phyloP scores from a whole-genome alignment of 2,329 filamentous ascomycete genomes.

The Cryphonectria parasitica region DNA sequence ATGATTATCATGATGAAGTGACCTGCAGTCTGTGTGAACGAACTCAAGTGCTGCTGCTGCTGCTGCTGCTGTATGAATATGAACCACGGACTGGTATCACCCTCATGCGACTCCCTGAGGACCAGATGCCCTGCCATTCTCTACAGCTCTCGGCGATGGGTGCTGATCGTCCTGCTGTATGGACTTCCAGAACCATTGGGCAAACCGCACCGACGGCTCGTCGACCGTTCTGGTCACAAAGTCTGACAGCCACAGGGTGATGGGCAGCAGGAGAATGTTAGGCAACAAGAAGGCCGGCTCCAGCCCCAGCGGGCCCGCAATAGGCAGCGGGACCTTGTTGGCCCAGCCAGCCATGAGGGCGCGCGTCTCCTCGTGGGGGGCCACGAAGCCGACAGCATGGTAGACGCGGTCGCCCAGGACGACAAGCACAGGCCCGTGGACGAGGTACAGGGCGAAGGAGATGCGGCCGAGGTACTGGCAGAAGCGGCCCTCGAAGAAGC shows the following conservation, averaged over 20 bases:
- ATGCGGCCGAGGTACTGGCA: conserved; percentile 66
- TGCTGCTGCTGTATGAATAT: neutral
- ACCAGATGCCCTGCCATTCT: neutral
- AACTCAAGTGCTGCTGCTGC: neutral
- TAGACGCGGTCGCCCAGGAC: conserved; percentile 67
- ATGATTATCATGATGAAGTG: neutral
- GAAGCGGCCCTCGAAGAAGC: conserved; percentile 61
- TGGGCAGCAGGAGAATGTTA: conserved; percentile 62
- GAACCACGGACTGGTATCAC: neutral
- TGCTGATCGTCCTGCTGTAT: conserved; percentile 37
- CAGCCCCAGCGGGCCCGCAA: conserved; percentile 60
- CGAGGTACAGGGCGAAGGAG: conserved; percentile 65
- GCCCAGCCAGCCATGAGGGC: conserved; percentile 59
- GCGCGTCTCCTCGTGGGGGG: conserved; percentile 50
- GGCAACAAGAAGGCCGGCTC: conserved; percentile 63
- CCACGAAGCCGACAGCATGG: conserved; percentile 60
- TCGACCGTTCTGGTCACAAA: conserved; percentile 60
- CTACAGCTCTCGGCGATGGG: conserved; percentile 13
- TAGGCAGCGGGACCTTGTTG: conserved; percentile 58
- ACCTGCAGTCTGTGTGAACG: neutral
- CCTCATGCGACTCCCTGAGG: neutral
- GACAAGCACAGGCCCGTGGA: conserved; percentile 66
- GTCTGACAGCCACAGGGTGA: conserved; percentile 63
- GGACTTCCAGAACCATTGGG: conserved; percentile 60
- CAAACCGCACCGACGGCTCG: conserved; percentile 62